Base-by-base conservation (phyloP, 441 rosid species). In the Erysimum pusillum region DNA sequence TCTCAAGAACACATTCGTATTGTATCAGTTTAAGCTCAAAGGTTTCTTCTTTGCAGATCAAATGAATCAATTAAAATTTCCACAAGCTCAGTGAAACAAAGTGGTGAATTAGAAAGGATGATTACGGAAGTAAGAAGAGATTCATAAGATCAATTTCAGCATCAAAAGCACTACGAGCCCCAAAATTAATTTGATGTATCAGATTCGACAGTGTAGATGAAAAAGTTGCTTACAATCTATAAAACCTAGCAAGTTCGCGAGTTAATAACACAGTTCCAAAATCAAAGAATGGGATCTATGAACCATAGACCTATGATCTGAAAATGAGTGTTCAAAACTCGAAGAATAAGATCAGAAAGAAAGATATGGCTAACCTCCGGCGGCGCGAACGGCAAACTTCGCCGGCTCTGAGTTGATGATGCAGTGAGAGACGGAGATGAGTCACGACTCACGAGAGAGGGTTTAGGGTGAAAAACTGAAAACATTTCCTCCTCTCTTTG, bases 391-490 rank as follows among this genome's bases (percentile, higher is more conserved):
- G 73, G 75, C 67, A 54, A 53, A 58, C 70, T 74, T 73, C 75
- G 78, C 75, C 78, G 71, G 75, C 32, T 18, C 60, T 14, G 68
- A 62, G 48, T 8, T 28, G 63, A 63, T 15, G 69, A 48, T 64
- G 52, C 48, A 52, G 66, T 28, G 61, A 20, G 45, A 54, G 48
- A 42, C 25, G 67, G 65, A 66, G 73, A 59, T 22, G 69, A 72
- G 63, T 6, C 51, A 39, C 46, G 69, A 72, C 57, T 6, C 51
- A 39, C 46, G 20, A 17, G 49, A 39, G 71, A 71, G 54, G 78
- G 78, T 67, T 69, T 74, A 69, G 72, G 75, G 72, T 74, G 68
- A 20, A n/a, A n/a, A n/a, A n/a, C n/a, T n/a, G n/a, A n/a, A 57
- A 56, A 9, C 39, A 31, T 45, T 35, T 60, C 10, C 31, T 52